Percentiles rank a stretch among this genome's conserved stretches.
These are phyloP conservation scores for Xylaria grammica DNA, from an alignment of 495 filamentous ascomycete genomes.

Conservation along the genomic window DNA sequence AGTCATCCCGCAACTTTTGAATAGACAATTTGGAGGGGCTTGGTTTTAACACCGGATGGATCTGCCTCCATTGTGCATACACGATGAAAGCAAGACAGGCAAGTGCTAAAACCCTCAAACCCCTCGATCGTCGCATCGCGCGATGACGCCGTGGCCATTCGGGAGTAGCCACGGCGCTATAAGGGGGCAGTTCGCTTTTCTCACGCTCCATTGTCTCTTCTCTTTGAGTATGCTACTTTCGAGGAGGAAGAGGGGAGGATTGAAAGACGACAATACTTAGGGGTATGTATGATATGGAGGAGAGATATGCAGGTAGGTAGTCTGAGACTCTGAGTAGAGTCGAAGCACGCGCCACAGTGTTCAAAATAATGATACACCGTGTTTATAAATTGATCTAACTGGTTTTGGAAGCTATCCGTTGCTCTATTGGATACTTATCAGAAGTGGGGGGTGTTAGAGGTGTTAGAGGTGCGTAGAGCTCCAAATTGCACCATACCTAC, in stretches of 20 bases:
- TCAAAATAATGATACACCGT: background rate
- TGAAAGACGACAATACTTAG: background rate
- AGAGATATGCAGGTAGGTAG: too few species aligned
- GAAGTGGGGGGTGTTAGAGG: background rate
- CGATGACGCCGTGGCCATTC: conserved; percentile 30
- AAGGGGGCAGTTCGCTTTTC: conserved; percentile 38
- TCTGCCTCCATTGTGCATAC: conserved; percentile 54
- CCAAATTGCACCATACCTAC: conserved; percentile 11
- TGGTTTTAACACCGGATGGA: conserved; percentile 25
- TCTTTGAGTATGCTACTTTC: background rate
- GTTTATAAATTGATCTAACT: background rate
- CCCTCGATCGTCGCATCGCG: conserved; percentile 41
- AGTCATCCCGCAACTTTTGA: conserved; percentile 45
- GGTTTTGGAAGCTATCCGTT: background rate
- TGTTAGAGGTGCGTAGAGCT: background rate
- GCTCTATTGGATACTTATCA: background rate
- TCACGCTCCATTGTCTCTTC: conserved; percentile 15
- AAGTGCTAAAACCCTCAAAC: conserved; percentile 39
- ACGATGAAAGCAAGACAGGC: conserved; percentile 51
- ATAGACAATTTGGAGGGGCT: conserved; percentile 41
- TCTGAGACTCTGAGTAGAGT: too few species aligned
- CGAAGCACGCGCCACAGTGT: background rate
- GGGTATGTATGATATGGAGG: too few species aligned
- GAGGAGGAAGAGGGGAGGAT: background rate
- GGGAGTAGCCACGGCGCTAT: conserved; percentile 33